These are phyloP conservation scores for Filobasidium wieringae DNA, from an alignment of 768 basidiomycete genomes.

Conservation along the genomic window DNA sequence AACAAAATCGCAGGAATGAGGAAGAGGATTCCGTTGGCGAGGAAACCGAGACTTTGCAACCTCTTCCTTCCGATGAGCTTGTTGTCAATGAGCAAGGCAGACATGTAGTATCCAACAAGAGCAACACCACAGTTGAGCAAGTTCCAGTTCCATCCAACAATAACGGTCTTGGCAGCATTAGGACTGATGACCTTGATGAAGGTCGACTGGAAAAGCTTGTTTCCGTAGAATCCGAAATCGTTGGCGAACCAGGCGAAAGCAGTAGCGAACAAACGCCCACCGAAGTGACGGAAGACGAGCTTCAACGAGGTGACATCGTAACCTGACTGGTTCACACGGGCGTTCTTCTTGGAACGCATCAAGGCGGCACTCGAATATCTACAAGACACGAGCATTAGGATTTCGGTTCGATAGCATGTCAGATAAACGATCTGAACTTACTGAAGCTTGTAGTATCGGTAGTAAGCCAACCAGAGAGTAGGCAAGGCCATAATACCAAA, in stretches of 20 bases:
- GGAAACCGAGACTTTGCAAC: conserved; percentile 40
- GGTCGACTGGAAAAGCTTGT: conserved; percentile 40
- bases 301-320: conserved; percentile 40
- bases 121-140: conserved; percentile 39
- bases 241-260: conserved; percentile 40
- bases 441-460: conserved; percentile 40
- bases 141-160: conserved; percentile 41
- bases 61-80: conserved; percentile 39
- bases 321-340: conserved; percentile 36
- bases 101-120: conserved; percentile 41
- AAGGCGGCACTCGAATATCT: conserved; percentile 36
- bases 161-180: conserved; percentile 31
- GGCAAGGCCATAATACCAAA: conserved; percentile 41
- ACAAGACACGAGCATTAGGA: too few relatives aligned
- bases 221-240: conserved; percentile 41
- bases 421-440: too few relatives aligned
- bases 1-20: conserved; percentile 29
- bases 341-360: conserved; percentile 33
- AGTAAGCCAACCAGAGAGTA: conserved; percentile 43
- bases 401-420: too few relatives aligned
- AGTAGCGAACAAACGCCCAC: conserved; percentile 33
- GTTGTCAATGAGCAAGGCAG: conserved; percentile 41
- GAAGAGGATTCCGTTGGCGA: conserved; percentile 37
- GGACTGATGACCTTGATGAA: conserved; percentile 42
- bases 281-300: conserved; percentile 38